Evolutionary conservation across 2,329 filamentous ascomycete genomes (phyloP), one percentile per base, ranked within the genome.

Genomic region (Triangularia verruculosa): DNA sequence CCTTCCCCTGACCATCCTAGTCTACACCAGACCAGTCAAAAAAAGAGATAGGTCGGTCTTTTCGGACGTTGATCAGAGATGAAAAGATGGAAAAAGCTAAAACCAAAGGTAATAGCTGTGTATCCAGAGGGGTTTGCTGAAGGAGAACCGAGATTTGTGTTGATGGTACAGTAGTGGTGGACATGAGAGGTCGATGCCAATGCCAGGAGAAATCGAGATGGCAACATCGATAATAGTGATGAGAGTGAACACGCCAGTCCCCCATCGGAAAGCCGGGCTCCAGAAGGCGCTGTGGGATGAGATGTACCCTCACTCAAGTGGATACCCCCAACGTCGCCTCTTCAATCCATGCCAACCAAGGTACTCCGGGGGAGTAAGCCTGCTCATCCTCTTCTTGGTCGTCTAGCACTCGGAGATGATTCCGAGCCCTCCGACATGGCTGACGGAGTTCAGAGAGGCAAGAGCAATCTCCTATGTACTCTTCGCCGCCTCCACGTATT

Each of bases 401-500:
- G 20, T 20, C 39, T 47, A 47, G 20, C n/a, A n/a, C n/a, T n/a
- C n/a, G n/a, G n/a, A 17, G 39, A 47, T 47, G n/a, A 47, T 5
- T 47, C 39, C 39, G 39, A 47, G 39, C 39, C 20, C n/a, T 20
- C 39, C 39, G 39, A 47, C n/a, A 47, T 6, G 6, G 39, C 20
- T 8, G 39, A 47, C 39, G 39, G n/a, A 47, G n/a, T 7, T 47
- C n/a, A 3, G n/a, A 20, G 17, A 47, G 39, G 34, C 5, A 11
- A 4, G 39, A 47, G 39, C 39, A 47, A 20, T 47, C 6, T 47
- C 39, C 39, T 47, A 47, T 20, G 39, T 47, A 17, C 39, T 47
- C 39, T 47, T 47, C 4, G 39, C 87, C 74, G 87, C 89, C 68
- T 92, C 89, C 61, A 89, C 81, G 72, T 93, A 93, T 61, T 90